Base-by-base conservation (phyloP, 108 stramenopile species). In the Schizochytrium sp. region DNA sequence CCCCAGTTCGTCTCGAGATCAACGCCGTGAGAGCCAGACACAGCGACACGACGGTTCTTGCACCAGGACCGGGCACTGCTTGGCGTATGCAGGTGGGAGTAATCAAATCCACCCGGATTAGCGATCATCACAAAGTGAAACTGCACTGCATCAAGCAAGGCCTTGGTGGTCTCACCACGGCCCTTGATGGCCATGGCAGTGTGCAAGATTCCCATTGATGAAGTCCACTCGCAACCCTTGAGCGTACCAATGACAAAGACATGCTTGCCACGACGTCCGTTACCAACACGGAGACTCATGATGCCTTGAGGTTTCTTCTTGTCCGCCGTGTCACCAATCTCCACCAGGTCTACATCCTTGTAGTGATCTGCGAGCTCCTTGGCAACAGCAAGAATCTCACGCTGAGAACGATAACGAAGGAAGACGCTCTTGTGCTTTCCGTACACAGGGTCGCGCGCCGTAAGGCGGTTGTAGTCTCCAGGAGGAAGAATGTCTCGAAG, bases 391-490 rank as follows among this genome's bases (percentile, higher is more conserved):
- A 53, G n/a, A 12, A 83, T 53, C 51, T 83, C 76, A 45, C 76
- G 76, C n/a, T 83, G 45, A 6, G 76, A 53, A 2, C 76, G 76
- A 5, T 83, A 83, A 6, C 76, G 76, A 12, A 83, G n/a, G 4
- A 83, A 47, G 4, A 83, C 12, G 51, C 51, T 34, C 76, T 83
- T 83, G 76, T 83, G 76, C 51, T 83, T 83, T 2, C 48, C 45
- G 23, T 83, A 83, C 43, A 83, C 19, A 8, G 45, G 76, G 76
- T 83, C 76, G 48, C 76, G 76, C 48, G 76, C 76, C n/a, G 76
- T 83, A 16, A 83, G 51, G n/a, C 76, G 76, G 45, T 83, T 47
- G 51, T 83, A 83, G 28, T 83, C 76, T 6, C 76, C 76, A 34
- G 51, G 76, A 53, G 76, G 76, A 6, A 83, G 12, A 23, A 83